A percentile compares a stretch with the other conserved stretches of the same genome.
Evolutionary conservation across 2,329 filamentous ascomycete genomes (phyloP).

Genomic region (Pezicula carpinea): DNA sequence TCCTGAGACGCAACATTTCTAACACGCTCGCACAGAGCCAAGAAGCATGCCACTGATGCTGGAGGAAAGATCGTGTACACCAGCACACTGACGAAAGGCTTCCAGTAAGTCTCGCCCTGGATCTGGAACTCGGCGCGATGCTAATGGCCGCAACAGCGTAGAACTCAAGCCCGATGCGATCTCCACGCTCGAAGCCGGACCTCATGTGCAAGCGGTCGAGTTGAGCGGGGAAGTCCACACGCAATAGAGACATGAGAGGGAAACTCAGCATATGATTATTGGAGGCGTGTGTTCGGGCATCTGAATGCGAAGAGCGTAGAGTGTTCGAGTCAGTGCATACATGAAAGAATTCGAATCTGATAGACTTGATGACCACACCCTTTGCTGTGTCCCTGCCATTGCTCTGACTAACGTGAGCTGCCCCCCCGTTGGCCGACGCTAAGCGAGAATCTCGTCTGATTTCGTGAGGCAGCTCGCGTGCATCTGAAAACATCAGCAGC

Average conservation of each 20-base stretch:
- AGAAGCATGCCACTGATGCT: constrained; percentile 67
- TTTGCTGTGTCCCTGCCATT: neutral
- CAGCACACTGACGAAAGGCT: constrained; percentile 85
- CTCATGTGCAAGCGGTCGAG: constrained; percentile 74
- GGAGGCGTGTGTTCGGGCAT: no score
- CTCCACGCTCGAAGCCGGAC: constrained; percentile 59
- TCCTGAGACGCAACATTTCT: neutral
- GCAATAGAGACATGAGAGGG: constrained; percentile 48
- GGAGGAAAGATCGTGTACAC: constrained; percentile 83
- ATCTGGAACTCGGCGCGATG: neutral
- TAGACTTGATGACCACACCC: constrained; percentile 6
- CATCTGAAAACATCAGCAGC: neutral
- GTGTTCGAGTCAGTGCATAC: no score
- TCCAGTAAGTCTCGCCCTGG: constrained; percentile 63
- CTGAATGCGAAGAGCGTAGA: no score
- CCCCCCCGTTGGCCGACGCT: no score
- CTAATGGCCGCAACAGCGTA: constrained; percentile 49
- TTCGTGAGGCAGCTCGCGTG: no score
- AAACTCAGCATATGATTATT: no score
- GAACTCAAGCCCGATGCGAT: constrained; percentile 65
- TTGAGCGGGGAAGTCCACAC: constrained; percentile 64
- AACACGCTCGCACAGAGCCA: constrained; percentile 51
- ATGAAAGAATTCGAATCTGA: constrained; percentile 15
- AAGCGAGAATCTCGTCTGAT: no score
- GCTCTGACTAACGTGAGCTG: no score